These are phyloP conservation scores for Ceratocystis huliohia DNA, from an alignment of 2,329 filamentous ascomycete species.

Conservation along the genomic window DNA sequence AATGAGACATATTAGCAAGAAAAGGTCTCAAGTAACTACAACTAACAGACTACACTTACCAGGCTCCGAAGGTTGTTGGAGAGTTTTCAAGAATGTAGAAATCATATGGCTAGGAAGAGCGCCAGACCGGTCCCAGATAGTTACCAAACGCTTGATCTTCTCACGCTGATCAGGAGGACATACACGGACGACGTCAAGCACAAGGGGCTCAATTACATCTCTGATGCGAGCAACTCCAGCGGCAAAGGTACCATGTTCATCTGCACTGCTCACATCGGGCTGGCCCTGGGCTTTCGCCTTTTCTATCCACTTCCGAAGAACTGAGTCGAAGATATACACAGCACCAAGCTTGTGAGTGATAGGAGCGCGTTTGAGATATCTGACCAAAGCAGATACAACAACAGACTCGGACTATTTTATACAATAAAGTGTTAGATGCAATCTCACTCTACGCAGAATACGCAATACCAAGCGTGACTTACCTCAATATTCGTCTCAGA, in stretches of 20 bases:
- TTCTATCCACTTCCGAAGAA: slow-evolving; percentile 97
- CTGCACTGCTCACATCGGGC: slow-evolving; percentile 63
- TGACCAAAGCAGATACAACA: slow-evolving; percentile 49
- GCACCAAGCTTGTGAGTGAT: slow-evolving; percentile 96
- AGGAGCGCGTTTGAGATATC: slow-evolving; percentile 90
- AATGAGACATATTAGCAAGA: slow-evolving; percentile 14
- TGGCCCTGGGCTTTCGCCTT: slow-evolving; percentile 80
- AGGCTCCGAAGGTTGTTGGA: slow-evolving; percentile 47
- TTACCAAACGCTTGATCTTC: slow-evolving; percentile 84
- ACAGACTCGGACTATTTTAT: slow-evolving; percentile 71
- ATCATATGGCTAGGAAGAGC: slow-evolving; percentile 79
- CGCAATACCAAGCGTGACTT: slow-evolving; percentile 26
- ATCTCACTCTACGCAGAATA: no score
- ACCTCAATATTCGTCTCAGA: slow-evolving; percentile 88
- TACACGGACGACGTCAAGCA: slow-evolving; percentile 85
- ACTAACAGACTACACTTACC: slow-evolving; percentile 43
- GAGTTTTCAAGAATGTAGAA: slow-evolving; percentile 66
- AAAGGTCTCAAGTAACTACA: background rate
- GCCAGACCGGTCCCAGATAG: slow-evolving; percentile 94
- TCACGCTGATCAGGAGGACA: slow-evolving; percentile 92
- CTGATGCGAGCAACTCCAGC: slow-evolving; percentile 94
- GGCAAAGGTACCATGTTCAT: slow-evolving; percentile 75
- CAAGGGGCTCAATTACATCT: slow-evolving; percentile 81
- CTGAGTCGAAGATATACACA: slow-evolving; percentile 99
- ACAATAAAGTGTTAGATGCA: background rate